Evolutionary conservation across 1,284 basidiomycete species (phyloP), one percentile per base, ranked within the genome.

Genomic region (Tylopilus orsonianus): DNA sequence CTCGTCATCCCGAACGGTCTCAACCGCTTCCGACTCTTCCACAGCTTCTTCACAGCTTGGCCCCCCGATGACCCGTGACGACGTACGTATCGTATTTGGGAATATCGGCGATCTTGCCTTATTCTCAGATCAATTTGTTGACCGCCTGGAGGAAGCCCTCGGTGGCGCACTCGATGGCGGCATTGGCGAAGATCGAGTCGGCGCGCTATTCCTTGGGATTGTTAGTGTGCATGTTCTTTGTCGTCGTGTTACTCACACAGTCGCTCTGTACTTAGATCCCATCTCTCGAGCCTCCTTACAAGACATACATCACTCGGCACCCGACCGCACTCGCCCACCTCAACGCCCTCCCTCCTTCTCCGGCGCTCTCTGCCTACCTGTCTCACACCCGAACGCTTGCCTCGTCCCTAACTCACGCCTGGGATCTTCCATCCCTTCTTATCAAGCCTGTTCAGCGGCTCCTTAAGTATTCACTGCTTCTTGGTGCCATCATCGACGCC

Each of bases 371-470:
- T 4, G 70, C 77, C 1, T 90, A 91, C 67, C 75, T 93, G 27
- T 66, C 78, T 13, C 81, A 85, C 20, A 88, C 87, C 22, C 83
- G 84, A 64, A 71, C 72, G 4, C 73, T 85, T 33, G 85, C 90
- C 13, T 81, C 86, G 18, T 76, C 80, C 5, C 78, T 86, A 38
- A 90, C 93, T 0, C 89, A 93, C 60, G 91, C 93, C 1, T 97
- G 94, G 95, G 94, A 97, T 67, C 80, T 97, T 37, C 79, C 89
- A 7, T 96, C 93, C 1, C 79, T 97, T 52, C 83, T 97, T 51
- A 97, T 93, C 68, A 90, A 94, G 67, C 93, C 93, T 26, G 88
- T 96, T 7, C 93, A 95, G 61, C 81, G 92, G n/a, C 77, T 95
- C 40, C 81, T 93, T 56, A 97, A 96, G 66, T 97, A 97, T 64